A percentile compares a stretch with the other conserved stretches of the same genome.
Evolutionary conservation across 768 basidiomycete species (phyloP).

Genomic region (Macrocybe gigantea): DNA sequence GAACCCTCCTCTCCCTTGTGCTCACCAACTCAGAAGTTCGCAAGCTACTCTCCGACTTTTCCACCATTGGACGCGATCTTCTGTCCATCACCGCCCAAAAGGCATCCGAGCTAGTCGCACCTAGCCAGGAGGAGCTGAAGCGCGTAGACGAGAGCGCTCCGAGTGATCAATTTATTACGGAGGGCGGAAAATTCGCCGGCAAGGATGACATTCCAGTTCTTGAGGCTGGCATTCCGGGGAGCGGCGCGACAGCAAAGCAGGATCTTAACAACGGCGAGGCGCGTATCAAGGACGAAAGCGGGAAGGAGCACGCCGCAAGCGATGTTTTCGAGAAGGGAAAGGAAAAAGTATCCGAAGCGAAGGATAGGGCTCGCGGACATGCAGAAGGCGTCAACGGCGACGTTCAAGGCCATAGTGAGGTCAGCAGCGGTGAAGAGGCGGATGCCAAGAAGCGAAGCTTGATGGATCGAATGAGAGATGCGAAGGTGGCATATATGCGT

Average conservation of each 20-base stretch:
- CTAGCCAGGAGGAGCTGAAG: conserved; percentile 54
- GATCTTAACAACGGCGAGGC: conserved; percentile 46
- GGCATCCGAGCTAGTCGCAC: conserved; percentile 64
- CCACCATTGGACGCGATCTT: conserved; percentile 76
- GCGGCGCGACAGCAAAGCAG: conserved; percentile 24
- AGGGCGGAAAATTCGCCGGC: conserved; percentile 26
- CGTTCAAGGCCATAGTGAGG: not conserved
- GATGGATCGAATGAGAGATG: conserved; percentile 29
- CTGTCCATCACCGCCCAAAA: conserved; percentile 70
- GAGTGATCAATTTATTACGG: conserved; percentile 57
- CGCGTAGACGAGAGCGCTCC: conserved; percentile 67
- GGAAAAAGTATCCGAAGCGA: conserved; percentile 9
- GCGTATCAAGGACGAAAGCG: conserved; percentile 6
- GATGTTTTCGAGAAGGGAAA: conserved; percentile 9
- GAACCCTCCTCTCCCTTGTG: conserved; percentile 80
- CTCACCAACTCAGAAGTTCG: conserved; percentile 92
- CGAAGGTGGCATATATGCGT: conserved; percentile 14
- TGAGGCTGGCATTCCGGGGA: conserved; percentile 26
- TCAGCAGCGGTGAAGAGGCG: not conserved
- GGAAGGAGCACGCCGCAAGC: conserved; percentile 7
- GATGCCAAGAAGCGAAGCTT: conserved; percentile 29
- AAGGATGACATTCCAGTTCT: conserved; percentile 27
- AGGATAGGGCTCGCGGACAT: not conserved
- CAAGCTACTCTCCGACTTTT: conserved; percentile 79
- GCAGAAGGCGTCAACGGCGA: not conserved